A percentile compares a stretch with the other conserved stretches of the same genome.
Evolutionary conservation across 1,284 basidiomycete genomes (phyloP).

Genomic region (Apiotrichum montevideense): DNA sequence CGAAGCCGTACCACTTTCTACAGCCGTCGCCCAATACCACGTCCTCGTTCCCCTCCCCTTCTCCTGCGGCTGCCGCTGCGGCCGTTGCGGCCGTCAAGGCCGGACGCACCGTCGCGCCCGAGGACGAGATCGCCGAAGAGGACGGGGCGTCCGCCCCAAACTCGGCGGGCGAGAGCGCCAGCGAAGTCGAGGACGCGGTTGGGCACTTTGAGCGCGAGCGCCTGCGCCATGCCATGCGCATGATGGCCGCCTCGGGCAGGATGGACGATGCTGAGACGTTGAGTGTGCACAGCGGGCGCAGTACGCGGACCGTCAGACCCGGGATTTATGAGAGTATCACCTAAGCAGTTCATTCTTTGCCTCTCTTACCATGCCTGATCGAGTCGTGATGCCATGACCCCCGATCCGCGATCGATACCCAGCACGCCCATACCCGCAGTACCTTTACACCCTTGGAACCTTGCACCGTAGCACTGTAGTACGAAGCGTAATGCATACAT

Average conservation of each 20-base stretch:
- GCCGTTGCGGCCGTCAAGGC: not conserved
- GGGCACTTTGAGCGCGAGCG: not conserved
- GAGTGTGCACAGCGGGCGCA: not conserved
- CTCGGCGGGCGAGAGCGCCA: not conserved
- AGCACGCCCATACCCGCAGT: too few relatives aligned
- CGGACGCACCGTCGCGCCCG: not conserved
- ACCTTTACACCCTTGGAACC: too few relatives aligned
- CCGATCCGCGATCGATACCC: too few relatives aligned
- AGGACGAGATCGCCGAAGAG: slow-evolving; percentile 3
- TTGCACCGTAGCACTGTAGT: too few relatives aligned
- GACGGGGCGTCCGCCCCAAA: not conserved
- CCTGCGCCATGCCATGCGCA: too few relatives aligned
- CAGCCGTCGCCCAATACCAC: not conserved
- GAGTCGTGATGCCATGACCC: too few relatives aligned
- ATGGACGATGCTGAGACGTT: not conserved
- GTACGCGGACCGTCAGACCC: not conserved
- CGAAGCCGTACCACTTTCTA: not conserved
- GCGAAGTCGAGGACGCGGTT: slow-evolving; percentile 9
- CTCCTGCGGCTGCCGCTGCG: not conserved
- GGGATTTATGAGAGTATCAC: too few relatives aligned
- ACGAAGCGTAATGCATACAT: too few relatives aligned
- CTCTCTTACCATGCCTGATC: too few relatives aligned
- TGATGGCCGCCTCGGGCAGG: too few relatives aligned
- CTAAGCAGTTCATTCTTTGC: too few relatives aligned
- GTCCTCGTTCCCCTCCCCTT: not conserved